Evolutionary conservation across 495 filamentous ascomycete genomes (phyloP), one percentile per base, ranked within the genome.

Genomic region (Aspergillus mulundensis): DNA sequence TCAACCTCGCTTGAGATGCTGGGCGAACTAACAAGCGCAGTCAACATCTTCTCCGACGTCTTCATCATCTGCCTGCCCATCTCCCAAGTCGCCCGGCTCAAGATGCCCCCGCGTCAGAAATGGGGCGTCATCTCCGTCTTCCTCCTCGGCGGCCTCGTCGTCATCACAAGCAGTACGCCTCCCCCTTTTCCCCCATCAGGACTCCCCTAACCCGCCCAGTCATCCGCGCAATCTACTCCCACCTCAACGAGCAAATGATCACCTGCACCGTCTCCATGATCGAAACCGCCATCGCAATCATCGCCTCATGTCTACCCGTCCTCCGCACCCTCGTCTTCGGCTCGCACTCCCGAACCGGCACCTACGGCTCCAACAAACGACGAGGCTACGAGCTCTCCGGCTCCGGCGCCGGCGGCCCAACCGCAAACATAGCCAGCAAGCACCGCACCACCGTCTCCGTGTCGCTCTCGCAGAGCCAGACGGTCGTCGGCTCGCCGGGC

Each of bases 181-280:
- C 36, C 30, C 12, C 24, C 19, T 8, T 23, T n/a, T 21, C 21
- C 30, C 20, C 30, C 32, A n/a, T n/a, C n/a, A n/a, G n/a, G n/a
- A 28, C 28, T 25, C 18, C 1, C 21, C 16, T 20, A 38, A 38
- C 18, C 8, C 5, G 15, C 7, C 23, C 48, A 66, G 63, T 66
- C 18, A 62, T 66, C 43, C 60, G 63, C 8, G 63, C 63, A 40
- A 59, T 63, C 32, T 66, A 63, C 55, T 59, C 63, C 54, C 50
- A 54, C 48, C 57, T 23, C 40, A 59, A 59, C 46, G 56, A 63
- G 32, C 63, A 66, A 54, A 61, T 66, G 55, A 63, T 66, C 30
- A 66, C 60, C 46, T 66, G 63, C 56, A 62, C 63, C 44, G 63
- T 66, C 32, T 64, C 61, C 25, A 64, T 67, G 61, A 50, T 67